A percentile compares a stretch with the other conserved stretches of the same genome.
phyloP scores from a whole-genome alignment of 164 flowering plant species.

The Amborella trichopoda region DNA sequence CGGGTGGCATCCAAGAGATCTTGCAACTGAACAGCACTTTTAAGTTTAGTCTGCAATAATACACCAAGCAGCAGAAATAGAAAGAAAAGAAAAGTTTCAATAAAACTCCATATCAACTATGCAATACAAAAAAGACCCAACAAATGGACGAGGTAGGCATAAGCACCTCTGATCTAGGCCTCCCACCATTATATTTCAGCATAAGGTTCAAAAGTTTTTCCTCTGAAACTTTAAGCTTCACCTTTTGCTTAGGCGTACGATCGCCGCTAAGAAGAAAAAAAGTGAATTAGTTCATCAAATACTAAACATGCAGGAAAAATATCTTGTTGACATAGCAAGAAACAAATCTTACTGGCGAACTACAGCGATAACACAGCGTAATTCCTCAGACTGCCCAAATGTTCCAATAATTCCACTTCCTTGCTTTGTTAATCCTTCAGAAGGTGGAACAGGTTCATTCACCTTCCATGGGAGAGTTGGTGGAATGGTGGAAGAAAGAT shows the following conservation, averaged over 20 bases:
- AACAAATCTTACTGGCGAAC: constrained; percentile 74
- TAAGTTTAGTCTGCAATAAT: constrained; percentile 77
- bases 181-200: constrained; percentile 93
- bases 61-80: background rate
- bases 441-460: constrained; percentile 64
- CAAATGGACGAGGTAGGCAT: no score
- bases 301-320: background rate
- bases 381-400: constrained; percentile 96
- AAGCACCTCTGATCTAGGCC: constrained; percentile 81
- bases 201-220: constrained; percentile 87
- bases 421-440: constrained; percentile 92
- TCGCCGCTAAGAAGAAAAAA: constrained; percentile 67
- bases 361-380: constrained; percentile 87
- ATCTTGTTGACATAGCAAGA: background rate
- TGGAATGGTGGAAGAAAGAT: constrained; percentile 91
- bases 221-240: constrained; percentile 92
- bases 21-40: constrained; percentile 98
- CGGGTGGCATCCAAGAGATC: constrained; percentile 98
- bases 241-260: constrained; percentile 99
- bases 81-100: background rate
- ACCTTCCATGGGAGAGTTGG: constrained; percentile 95
- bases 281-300: background rate
- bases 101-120: background rate
- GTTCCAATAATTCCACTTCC: constrained; percentile 97
- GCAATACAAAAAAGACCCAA: background rate